Conservation (phyloP, 257 asterid species). For the Paulownia fortunei region DNA sequence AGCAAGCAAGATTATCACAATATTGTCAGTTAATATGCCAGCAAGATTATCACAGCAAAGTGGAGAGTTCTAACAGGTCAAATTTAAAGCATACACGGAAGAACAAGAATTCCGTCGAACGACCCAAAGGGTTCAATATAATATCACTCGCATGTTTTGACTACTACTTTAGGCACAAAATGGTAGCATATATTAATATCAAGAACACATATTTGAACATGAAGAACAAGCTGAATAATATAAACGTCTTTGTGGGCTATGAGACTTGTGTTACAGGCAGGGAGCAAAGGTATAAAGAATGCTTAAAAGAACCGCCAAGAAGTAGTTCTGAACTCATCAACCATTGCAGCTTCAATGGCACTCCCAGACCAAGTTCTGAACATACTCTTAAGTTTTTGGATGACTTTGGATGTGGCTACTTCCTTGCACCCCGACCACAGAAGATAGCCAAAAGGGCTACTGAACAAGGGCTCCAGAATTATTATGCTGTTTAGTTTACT, state of each 20-base stretch:
- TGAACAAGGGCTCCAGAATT: background rate
- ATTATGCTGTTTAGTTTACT: background rate
- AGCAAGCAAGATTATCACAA: too few relatives aligned
- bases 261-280: constrained; percentile 15
- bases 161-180: background rate
- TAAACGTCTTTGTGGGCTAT: background rate
- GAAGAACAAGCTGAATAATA: background rate
- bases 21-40: too few relatives aligned
- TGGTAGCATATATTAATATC: background rate
- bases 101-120: too few relatives aligned
- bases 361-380: background rate
- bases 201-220: background rate
- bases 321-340: background rate
- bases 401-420: too few relatives aligned
- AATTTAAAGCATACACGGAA: too few relatives aligned
- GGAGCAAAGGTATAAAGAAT: background rate
- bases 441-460: too few relatives aligned
- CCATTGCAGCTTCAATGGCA: constrained; percentile 11
- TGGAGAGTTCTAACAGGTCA: too few relatives aligned
- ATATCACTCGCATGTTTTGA: background rate
- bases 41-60: too few relatives aligned
- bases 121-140: background rate
- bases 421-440: too few relatives aligned
- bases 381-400: background rate
- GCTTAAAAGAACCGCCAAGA: background rate